Conservation (phyloP, 768 basidiomycete genomes). For the Pleurotus sapidus region DNA sequence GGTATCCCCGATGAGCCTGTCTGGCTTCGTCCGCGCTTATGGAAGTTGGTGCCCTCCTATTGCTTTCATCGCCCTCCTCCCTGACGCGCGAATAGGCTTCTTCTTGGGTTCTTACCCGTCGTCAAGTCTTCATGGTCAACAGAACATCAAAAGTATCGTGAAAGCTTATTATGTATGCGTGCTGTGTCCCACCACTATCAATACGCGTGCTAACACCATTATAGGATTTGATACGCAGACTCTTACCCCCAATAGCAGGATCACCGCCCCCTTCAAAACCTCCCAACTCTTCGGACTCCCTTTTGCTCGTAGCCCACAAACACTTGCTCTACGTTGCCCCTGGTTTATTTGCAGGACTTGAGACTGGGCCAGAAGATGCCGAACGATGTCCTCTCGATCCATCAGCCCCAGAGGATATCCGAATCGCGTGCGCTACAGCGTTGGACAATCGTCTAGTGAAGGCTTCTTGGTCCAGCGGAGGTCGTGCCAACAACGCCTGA, state of each 20-base stretch:
- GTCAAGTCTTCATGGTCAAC: slow-evolving; percentile 57
- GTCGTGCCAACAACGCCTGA: slow-evolving; percentile 31
- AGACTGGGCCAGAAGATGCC: slow-evolving; percentile 46
- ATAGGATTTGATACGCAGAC: slow-evolving; percentile 67
- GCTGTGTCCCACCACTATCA: background rate
- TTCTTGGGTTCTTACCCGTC: slow-evolving; percentile 60
- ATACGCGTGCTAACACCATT: slow-evolving; percentile 10
- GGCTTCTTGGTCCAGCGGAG: slow-evolving; percentile 29
- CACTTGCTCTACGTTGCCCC: slow-evolving; percentile 56
- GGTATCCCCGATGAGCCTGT: slow-evolving; percentile 73
- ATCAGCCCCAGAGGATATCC: slow-evolving; percentile 40
- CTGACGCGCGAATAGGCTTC: slow-evolving; percentile 36
- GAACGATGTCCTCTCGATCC: slow-evolving; percentile 49
- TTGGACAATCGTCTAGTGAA: slow-evolving; percentile 51
- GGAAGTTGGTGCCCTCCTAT: slow-evolving; percentile 53
- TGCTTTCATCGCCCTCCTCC: slow-evolving; percentile 9
- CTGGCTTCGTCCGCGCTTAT: slow-evolving; percentile 74
- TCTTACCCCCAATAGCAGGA: slow-evolving; percentile 51
- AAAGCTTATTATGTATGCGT: slow-evolving; percentile 68
- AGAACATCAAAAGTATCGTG: slow-evolving; percentile 58
- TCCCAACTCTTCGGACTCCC: slow-evolving; percentile 39
- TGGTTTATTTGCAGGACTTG: slow-evolving; percentile 46
- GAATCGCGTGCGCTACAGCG: slow-evolving; percentile 44
- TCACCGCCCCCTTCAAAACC: slow-evolving; percentile 40
- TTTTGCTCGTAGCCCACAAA: slow-evolving; percentile 47